phyloP scores from a whole-genome alignment of 768 basidiomycete genomes.

The Cytidiella melzeri region DNA sequence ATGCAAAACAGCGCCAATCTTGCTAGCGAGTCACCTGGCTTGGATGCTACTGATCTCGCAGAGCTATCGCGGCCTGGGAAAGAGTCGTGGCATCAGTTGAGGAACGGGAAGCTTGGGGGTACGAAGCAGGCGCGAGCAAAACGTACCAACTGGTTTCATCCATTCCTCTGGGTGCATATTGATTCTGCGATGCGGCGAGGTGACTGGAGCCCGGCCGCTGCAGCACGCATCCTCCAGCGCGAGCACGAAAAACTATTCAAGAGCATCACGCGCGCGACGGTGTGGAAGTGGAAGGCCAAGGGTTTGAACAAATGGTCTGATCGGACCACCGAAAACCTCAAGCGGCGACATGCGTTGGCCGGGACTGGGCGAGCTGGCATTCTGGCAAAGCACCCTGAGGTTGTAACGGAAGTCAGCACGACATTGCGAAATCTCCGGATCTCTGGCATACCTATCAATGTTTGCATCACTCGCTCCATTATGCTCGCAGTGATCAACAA shows the following conservation, averaged over 20 bases:
- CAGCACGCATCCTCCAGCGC: not conserved
- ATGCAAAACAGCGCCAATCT: too few species aligned
- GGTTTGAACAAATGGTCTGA: not conserved
- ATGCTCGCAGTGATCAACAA: not conserved
- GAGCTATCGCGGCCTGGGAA: too few species aligned
- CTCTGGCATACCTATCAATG: not conserved
- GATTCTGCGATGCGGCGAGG: not conserved
- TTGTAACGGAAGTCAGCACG: not conserved
- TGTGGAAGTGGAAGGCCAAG: not conserved
- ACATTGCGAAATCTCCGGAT: not conserved
- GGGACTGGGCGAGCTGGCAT: not conserved
- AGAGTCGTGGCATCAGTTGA: too few species aligned
- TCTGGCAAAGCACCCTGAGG: not conserved
- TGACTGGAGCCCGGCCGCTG: not conserved
- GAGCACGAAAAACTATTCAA: not conserved
- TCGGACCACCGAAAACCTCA: not conserved
- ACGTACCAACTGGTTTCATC: not conserved
- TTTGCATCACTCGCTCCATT: not conserved
- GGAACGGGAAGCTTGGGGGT: too few species aligned
- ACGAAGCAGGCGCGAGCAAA: too few species aligned
- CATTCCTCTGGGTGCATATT: not conserved
- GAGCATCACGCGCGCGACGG: not conserved
- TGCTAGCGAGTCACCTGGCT: too few species aligned
- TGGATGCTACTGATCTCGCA: too few species aligned
- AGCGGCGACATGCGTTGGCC: not conserved